Base-by-base conservation (phyloP, 2,329 filamentous ascomycete genomes). In the Clarireedia monteithiana region DNA sequence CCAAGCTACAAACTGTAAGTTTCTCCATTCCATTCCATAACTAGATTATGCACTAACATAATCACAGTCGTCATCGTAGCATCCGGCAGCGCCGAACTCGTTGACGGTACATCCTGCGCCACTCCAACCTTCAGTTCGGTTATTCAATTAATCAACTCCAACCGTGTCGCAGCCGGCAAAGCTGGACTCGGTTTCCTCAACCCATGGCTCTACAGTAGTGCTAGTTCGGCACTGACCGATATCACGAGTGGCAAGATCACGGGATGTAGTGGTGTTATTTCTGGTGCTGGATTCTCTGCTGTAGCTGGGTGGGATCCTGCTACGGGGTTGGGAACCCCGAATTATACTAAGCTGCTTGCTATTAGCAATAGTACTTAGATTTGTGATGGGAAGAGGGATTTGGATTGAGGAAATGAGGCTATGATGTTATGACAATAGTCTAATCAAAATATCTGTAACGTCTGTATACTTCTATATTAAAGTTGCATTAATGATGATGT, bases 61-160 rank as follows among this genome's bases (percentile, higher is more conserved):
- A 30, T 36, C 14, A 26, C 17, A 54, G 45, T 84, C 59, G 57
- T 69, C 9, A 60, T 69, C 27, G 60, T 73, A 50, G 68, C 69
- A 50, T 64, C 67, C 14, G 73, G 72, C 3, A 63, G 46, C 0
- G 62, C 68, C 17, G 63, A 67, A 5, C 63, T 66, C 0, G 74
- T 82, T 34, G 73, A 72, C 38, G 80, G 80, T 4, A 80, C 76
- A 1, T 77, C 73, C 12, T 80, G 80, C 14, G 77, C 81, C 1
- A 70, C 77, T 0, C 85, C 85, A 0, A 72, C 80, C 0, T 78
- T 80, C 4, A 76, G 81, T 1, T 79, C 75, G 34, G 73, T 87
- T 52, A 74, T 88, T 42, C 73, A 79, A 4, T 73, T 88, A 3
- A 70, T 87, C 48, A 88, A 87, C 62, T 82, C 84, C 60, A 81